Percentiles rank a stretch among this genome's conserved stretches.
These are phyloP conservation scores for Diaporthe sp. DNA, from an alignment of 2,329 filamentous ascomycete species.

Conservation along the genomic window DNA sequence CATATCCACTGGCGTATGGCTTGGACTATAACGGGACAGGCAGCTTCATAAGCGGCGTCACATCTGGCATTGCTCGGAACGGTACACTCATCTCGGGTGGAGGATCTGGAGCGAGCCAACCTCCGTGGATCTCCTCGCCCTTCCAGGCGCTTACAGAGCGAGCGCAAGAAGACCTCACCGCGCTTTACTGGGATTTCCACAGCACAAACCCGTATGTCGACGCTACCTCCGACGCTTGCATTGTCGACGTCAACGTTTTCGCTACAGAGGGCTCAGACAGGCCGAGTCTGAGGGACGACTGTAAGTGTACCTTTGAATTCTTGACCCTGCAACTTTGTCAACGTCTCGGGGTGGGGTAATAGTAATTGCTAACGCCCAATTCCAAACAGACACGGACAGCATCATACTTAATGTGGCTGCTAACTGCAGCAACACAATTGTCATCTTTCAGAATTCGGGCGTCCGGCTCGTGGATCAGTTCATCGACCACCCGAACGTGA, in stretches of 20 bases:
- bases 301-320: background rate
- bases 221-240: constrained; percentile 71
- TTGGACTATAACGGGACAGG: constrained; percentile 51
- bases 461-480: constrained; percentile 71
- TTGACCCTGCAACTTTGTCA: background rate
- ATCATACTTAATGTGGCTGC: constrained; percentile 70
- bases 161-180: constrained; percentile 65
- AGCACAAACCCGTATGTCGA: constrained; percentile 61
- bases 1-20: constrained; percentile 53
- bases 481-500: constrained; percentile 74
- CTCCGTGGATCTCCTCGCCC: constrained; percentile 63
- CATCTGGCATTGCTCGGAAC: constrained; percentile 54
- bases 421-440: constrained; percentile 74
- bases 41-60: constrained; percentile 10
- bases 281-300: constrained; percentile 74
- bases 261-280: constrained; percentile 79
- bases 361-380: background rate
- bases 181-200: constrained; percentile 68
- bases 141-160: constrained; percentile 65
- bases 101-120: constrained; percentile 59
- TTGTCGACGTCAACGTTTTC: constrained; percentile 76
- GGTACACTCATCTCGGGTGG: constrained; percentile 61
- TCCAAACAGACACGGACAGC: constrained; percentile 61
- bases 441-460: constrained; percentile 75
- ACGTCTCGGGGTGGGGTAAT: too few relatives aligned